A percentile compares a stretch with the other conserved stretches of the same genome.
Evolutionary conservation across 805 yeast species (phyloP).

Genomic region (Suhomyces xylopsoci): DNA sequence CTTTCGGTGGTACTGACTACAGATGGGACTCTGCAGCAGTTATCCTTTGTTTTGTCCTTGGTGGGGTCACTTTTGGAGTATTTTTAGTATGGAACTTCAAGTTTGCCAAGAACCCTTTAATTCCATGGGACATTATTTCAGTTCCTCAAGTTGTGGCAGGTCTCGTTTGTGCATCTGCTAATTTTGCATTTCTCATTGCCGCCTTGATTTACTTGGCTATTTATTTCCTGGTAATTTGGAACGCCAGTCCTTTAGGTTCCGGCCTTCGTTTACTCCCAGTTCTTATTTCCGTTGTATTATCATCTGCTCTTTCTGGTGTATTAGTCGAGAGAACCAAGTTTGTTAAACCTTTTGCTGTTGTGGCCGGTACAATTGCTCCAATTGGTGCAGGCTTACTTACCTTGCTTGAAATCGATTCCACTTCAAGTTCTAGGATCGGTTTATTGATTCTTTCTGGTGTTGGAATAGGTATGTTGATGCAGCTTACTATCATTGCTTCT

Average conservation of each 20-base stretch:
- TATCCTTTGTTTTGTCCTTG: conserved; percentile 21
- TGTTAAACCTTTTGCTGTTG: conserved; percentile 40
- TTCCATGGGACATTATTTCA: conserved; percentile 15
- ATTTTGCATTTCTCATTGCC: conserved; percentile 18
- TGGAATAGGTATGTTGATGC: conserved; percentile 47
- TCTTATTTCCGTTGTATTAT: conserved; percentile 37
- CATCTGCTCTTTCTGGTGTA: conserved; percentile 38
- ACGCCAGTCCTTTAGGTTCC: conserved; percentile 39
- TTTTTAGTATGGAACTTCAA: conserved; percentile 19
- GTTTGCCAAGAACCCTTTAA: conserved; percentile 16
- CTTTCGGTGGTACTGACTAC: conserved; percentile 20
- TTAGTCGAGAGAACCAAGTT: conserved; percentile 34
- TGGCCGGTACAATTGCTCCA: conserved; percentile 33
- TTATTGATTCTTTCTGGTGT: conserved; percentile 46
- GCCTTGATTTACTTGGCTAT: conserved; percentile 31
- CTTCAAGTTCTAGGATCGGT: conserved; percentile 38
- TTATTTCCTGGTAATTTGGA: conserved; percentile 51
- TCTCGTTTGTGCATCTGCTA: conserved; percentile 10
- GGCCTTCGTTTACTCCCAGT: conserved; percentile 46
- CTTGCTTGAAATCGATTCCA: conserved; percentile 39
- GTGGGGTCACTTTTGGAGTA: conserved; percentile 14
- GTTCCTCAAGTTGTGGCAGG: conserved; percentile 14
- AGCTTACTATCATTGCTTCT: conserved; percentile 42
- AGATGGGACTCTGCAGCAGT: conserved; percentile 23
- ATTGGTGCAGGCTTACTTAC: conserved; percentile 45